Evolutionary conservation across 176 grass and related monocot species (phyloP).

Genomic region (Guadua angustifolia): DNA sequence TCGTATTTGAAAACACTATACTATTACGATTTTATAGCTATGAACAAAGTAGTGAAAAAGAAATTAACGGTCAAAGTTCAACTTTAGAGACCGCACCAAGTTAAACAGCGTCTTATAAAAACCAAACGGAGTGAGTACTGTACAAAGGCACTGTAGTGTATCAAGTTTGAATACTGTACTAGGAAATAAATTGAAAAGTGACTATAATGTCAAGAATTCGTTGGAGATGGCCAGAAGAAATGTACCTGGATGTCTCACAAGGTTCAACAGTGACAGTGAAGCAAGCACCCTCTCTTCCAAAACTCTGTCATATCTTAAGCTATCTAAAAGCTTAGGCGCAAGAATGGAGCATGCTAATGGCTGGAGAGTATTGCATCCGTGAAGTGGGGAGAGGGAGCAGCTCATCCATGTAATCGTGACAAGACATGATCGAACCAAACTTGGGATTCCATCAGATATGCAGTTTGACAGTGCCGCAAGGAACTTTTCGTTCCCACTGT

Average conservation of each 20-base stretch:
- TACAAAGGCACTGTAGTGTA: neutral
- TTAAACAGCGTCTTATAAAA: too few relatives aligned
- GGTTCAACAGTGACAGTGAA: conserved; percentile 79
- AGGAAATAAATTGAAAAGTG: neutral
- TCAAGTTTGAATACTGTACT: neutral
- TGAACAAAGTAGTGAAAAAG: too few relatives aligned
- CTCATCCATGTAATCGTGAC: conserved; percentile 84
- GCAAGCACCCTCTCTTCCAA: conserved; percentile 89
- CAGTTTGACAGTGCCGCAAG: conserved; percentile 73
- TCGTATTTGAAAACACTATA: too few relatives aligned
- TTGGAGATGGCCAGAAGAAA: conserved; percentile 2
- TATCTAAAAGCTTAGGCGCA: conserved; percentile 63
- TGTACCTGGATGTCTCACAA: conserved; percentile 85
- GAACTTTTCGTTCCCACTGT: conserved; percentile 70
- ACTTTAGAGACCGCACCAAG: too few relatives aligned
- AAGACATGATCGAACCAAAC: conserved; percentile 66
- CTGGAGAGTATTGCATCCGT: conserved; percentile 62
- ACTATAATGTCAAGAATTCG: neutral
- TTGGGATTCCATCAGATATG: conserved; percentile 68
- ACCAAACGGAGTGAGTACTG: neutral
- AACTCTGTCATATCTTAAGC: conserved; percentile 76
- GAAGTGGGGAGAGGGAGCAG: conserved; percentile 58
- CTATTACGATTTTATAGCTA: too few relatives aligned
- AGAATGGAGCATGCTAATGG: conserved; percentile 72
- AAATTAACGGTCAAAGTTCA: too few relatives aligned